Base-by-base conservation (phyloP, 352 stramenopile species). In the Globisporangium okanoganense region DNA sequence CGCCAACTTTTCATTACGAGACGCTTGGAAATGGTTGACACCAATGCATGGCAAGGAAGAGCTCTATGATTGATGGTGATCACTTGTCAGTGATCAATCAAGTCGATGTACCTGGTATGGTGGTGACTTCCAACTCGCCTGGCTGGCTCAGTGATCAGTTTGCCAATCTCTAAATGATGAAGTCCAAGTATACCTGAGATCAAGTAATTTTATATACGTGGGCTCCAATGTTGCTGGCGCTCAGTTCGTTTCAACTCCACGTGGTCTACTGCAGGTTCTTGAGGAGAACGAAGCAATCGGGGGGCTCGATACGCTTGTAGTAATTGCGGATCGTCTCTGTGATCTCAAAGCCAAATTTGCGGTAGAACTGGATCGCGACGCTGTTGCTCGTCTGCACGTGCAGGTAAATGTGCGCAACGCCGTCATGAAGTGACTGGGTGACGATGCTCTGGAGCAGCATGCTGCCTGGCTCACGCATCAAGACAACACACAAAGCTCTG, bases 311-410 rank as follows among this genome's bases (percentile, higher is more conserved):
- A 56, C 82, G 76, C 59, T 95, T 95, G 71, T 98, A 98, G 73
- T 98, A 98, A 61, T 97, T 96, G 60, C 89, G 73, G 44, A 98
- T 90, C 43, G 89, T 89, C 64, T 97, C 82, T 10, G 78, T 87
- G 63, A 93, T 82, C 54, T 88, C 67, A 74, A 98, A 98, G 38
- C 85, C 91, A 58, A 89, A 79, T 38, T 78, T 67, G 8, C 56
- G 70, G 67, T 98, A 98, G 75, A 98, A 98, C 14, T 78, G 69
- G 20, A 98, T 87, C 13, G 94, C 95, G 45, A 87, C 89, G 1
- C 71, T 64, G 67, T 98, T 98, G 52, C 70, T 97, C 6, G 93
- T 97, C 78, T 98, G 94, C 9, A 98, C 92, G 66, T 98, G 92
- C 25, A 98, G 70, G 65, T 90, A 92, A 27, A 90, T 69, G 48